Base-by-base conservation (phyloP, 2,329 filamentous ascomycete species). In the Penicillium concentricum region DNA sequence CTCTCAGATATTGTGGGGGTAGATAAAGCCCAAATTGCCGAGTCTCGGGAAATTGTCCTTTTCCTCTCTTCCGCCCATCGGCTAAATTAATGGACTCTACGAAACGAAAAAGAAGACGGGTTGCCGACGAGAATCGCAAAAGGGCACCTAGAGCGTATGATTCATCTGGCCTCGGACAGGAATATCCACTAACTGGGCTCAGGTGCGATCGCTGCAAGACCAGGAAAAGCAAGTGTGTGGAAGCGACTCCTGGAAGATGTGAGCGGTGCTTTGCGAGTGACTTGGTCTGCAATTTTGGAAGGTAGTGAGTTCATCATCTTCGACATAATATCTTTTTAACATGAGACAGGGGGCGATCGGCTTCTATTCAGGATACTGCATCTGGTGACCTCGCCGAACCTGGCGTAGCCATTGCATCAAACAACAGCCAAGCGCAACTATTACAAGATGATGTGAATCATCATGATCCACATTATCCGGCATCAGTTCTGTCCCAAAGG, bases 151-250 rank as follows among this genome's bases (percentile, higher is more conserved):
- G 68, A 61, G 72, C 72, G 62, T 68, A 57, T 30, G 54, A 20
- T 22, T 41, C 15, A 42, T 20, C 12, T n/a, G 16, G 28, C 12
- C 30, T 10, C 12, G 8, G 20, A 32, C 30, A 32, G n/a, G 22
- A n/a, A 6, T 42, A 34, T 28, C 43, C 9, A 39, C 20, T 51
- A 16, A 45, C 28, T 34, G 3, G 26, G 20, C 18, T 9, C 44
- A 69, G 67, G 22, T 75, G 73, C 52, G 64, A 70, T 50, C 68
- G 64, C 20, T 75, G 73, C 54, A 75, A 75, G 54, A 61, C 65
- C 6, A 61, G 73, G 20, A 75, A 75, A 54, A 74, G 69, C 51
- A 72, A 69, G 53, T 74, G 73, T 41, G 67, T 74, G 32, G 69
- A 71, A 56, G 63, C 57, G 0, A 43, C 56, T 0, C 58, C 62